Conservation (phyloP, 805 yeast species). For the Lipomyces orientalis region DNA sequence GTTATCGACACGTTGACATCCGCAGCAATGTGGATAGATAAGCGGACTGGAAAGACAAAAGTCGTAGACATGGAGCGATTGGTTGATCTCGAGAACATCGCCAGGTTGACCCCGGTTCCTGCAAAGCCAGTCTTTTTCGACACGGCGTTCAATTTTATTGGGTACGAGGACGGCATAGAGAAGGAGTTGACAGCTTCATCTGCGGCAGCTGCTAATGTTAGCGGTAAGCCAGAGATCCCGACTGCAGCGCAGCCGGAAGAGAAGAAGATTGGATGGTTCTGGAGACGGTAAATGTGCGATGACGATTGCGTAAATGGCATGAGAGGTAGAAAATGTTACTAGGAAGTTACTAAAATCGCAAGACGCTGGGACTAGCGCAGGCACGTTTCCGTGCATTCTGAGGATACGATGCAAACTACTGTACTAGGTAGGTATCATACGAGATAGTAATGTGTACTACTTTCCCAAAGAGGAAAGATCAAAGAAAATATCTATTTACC, state of each 20-base stretch:
- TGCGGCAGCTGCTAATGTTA: not conserved
- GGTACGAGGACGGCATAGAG: conserved; percentile 19
- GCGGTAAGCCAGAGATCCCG: not conserved
- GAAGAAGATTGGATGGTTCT: conserved; percentile 33
- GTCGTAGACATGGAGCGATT: conserved; percentile 41
- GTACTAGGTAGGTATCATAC: too few relatives aligned
- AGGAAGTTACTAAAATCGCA: not conserved
- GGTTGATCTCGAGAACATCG: conserved; percentile 43
- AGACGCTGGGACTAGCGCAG: not conserved
- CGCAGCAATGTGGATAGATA: not conserved
- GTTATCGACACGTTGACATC: conserved; percentile 53
- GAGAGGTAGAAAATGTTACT: not conserved
- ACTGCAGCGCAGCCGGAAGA: not conserved
- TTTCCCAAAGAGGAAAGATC: too few relatives aligned
- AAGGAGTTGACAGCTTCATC: not conserved
- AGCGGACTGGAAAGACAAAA: conserved; percentile 37
- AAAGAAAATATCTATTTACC: not conserved
- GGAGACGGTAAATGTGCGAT: conserved; percentile 21
- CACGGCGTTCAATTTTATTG: conserved; percentile 81
- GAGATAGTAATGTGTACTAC: too few relatives aligned
- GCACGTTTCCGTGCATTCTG: too few relatives aligned
- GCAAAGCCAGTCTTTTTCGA: conserved; percentile 92
- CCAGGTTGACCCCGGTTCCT: conserved; percentile 62
- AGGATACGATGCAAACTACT: too few relatives aligned
- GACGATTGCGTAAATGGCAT: not conserved